Evolutionary conservation across 345 rosid species (phyloP).

Genomic region (Bruguiera parviflora): DNA sequence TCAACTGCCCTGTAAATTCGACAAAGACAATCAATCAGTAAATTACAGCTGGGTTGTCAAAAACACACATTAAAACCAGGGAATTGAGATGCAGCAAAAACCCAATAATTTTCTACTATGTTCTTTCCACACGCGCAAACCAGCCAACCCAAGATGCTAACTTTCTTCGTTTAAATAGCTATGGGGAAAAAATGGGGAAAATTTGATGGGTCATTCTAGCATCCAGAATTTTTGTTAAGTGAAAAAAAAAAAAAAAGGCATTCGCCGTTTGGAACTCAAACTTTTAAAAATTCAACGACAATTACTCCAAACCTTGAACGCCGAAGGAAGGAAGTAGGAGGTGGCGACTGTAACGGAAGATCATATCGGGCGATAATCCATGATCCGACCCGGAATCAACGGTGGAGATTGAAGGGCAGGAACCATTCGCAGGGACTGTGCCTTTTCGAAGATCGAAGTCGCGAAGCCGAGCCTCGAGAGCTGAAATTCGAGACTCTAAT

Average conservation of each 20-base stretch:
- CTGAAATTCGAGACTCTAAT: constrained; percentile 57
- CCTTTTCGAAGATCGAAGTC: constrained; percentile 24
- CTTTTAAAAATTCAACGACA: background rate
- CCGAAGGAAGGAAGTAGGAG: constrained; percentile 85
- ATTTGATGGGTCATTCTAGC: too few relatives aligned
- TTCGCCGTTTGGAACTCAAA: too few relatives aligned
- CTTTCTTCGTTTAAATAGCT: too few relatives aligned
- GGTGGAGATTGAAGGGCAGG: constrained; percentile 25
- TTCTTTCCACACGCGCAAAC: too few relatives aligned
- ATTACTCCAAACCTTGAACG: constrained; percentile 48
- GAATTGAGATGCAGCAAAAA: background rate
- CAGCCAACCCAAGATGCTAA: too few relatives aligned
- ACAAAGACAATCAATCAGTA: background rate
- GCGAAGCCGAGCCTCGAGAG: constrained; percentile 66
- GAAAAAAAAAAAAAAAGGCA: too few relatives aligned
- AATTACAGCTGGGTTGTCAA: background rate
- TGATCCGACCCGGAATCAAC: constrained; percentile 34
- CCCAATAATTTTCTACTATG: too few relatives aligned
- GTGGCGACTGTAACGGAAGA: constrained; percentile 93
- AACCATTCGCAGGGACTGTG: constrained; percentile 30
- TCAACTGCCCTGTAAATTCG: constrained; percentile 57
- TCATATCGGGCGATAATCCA: constrained; percentile 59
- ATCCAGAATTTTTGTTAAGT: too few relatives aligned
- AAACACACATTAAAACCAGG: background rate
- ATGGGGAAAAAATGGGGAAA: too few relatives aligned